phyloP scores from a whole-genome alignment of 176 grass and related monocot species.

The Aegilops umbellulata region DNA sequence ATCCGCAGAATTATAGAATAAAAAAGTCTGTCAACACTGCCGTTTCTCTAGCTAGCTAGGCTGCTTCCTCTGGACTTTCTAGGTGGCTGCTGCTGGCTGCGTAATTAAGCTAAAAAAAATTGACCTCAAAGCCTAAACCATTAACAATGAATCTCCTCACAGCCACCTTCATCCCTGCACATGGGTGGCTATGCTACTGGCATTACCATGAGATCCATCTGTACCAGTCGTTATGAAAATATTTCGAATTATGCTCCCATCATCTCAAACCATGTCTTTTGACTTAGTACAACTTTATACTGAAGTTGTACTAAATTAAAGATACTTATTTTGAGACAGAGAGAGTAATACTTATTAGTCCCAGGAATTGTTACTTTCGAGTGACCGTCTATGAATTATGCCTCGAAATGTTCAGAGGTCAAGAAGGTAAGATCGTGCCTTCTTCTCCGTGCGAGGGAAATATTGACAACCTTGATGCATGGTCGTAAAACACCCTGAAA shows the following conservation, averaged over 20 bases:
- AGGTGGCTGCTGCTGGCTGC: not conserved
- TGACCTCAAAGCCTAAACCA: not conserved
- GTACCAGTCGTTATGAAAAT: not conserved
- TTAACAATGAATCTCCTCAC: not conserved
- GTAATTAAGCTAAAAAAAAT: not conserved
- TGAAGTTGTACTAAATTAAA: no score
- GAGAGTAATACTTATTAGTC: no score
- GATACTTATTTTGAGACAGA: no score
- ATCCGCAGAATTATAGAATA: not conserved
- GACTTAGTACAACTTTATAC: no score
- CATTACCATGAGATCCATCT: not conserved
- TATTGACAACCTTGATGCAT: no score
- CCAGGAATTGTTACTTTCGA: not conserved
- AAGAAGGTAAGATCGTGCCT: no score
- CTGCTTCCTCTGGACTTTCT: not conserved
- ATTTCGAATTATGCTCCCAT: no score
- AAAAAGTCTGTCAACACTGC: not conserved
- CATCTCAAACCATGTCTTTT: no score
- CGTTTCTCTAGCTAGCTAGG: not conserved
- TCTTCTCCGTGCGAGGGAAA: no score
- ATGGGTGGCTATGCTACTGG: not conserved
- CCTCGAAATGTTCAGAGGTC: not conserved
- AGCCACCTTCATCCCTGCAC: not conserved
- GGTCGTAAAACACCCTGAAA: no score
- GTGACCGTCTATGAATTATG: not conserved